Evolutionary conservation across 345 rosid species (phyloP), one percentile per base, ranked within the genome.

Genomic region (Salix brachista): DNA sequence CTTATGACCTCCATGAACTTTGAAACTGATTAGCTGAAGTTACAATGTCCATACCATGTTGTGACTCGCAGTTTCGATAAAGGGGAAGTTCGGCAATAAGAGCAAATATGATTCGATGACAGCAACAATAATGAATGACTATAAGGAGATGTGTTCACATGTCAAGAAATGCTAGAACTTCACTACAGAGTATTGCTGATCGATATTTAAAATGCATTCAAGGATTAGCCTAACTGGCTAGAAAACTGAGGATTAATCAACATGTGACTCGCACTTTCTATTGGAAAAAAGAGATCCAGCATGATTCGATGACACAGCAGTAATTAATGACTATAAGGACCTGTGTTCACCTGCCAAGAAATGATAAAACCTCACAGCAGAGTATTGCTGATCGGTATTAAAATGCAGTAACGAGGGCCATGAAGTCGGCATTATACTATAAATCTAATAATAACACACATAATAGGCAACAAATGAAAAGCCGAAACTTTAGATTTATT

Each of bases 1-100:
- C 19, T 18, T 50, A 58, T 16, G 66, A 28, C 18, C 23, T 73
- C 74, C 84, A 81, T 68, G 71, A 73, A 77, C 58, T 60, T 48
- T n/a, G 80, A 62, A 73, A 75, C 77, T 73, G 66, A 81, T 73
- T 68, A 44, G 78, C 78, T 71, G 69, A 58, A 30, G 46, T 76
- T 14, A 25, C 19, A 44, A 52, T 8, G 44, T 30, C 32, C 32
- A 30, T 30, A 30, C 32, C 50, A 44, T 34, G 36, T 34, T 44
- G 50, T 13, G 16, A 44, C 50, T 44, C 50, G 17, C 17, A 44
- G 50, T 44, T 44, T 13, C 17, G 23, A 58, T 8, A n/a, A 25
- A 58, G 3, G 23, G 10, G 28, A 13, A 44, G 50, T 58, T 56
- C 0, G 25, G 62, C 28, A 10, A 9, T 9, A n/a, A 58, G 62